Conservation (phyloP, 345 rosid genomes). For the Capsella bursapastoris region DNA sequence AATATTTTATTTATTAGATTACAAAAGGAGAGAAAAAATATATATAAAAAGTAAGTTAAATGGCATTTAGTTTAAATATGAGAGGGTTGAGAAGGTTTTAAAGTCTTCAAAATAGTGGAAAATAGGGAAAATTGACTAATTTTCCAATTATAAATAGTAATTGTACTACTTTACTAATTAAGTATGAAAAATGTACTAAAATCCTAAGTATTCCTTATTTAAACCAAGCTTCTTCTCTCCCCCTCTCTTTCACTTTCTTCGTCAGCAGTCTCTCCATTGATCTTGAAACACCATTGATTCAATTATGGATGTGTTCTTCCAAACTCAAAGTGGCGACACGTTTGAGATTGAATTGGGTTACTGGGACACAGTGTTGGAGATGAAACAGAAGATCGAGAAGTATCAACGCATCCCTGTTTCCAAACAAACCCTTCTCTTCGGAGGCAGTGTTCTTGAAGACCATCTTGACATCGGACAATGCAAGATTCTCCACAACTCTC, state of each 20-base stretch:
- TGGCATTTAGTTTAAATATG: no score
- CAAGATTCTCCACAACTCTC: not conserved
- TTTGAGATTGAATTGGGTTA: not conserved
- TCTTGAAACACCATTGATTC: not conserved
- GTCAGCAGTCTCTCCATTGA: no score
- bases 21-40: no score
- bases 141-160: no score
- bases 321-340: not conserved
- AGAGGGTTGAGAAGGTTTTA: no score
- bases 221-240: not conserved
- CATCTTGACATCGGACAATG: conserved; percentile 2
- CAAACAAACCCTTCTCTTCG: not conserved
- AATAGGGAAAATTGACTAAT: no score
- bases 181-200: no score
- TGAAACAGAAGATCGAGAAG: conserved; percentile 8
- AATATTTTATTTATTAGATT: no score
- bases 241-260: not conserved
- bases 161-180: no score
- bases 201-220: no score
- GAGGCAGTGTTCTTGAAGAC: conserved; percentile 8
- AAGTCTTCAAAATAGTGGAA: no score
- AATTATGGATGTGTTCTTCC: conserved; percentile 8
- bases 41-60: no score
- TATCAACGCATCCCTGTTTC: not conserved
- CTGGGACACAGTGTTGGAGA: conserved; percentile 3